These are phyloP conservation scores for Bimuria novae-zelandiae DNA, from an alignment of 2,329 filamentous ascomycete species.

Conservation along the genomic window DNA sequence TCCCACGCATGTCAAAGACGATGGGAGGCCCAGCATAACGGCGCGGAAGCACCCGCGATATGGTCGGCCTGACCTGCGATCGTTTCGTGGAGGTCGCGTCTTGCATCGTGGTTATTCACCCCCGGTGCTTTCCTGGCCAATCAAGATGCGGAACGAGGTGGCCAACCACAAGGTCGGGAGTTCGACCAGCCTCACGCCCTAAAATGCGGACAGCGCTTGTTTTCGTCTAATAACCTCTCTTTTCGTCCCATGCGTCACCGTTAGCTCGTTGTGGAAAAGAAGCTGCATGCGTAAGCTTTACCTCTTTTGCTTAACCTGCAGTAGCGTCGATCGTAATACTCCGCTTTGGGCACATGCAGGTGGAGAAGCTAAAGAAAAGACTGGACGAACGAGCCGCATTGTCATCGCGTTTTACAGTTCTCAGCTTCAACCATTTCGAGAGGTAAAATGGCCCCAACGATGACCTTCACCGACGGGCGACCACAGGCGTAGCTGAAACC, in stretches of 20 bases:
- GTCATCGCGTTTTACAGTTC: background rate
- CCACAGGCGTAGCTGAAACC: background rate
- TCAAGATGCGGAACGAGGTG: background rate
- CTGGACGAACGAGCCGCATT: background rate
- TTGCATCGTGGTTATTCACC: background rate
- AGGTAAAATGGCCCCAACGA: background rate
- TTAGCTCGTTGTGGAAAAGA: too few relatives aligned
- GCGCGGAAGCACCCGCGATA: conserved; percentile 12
- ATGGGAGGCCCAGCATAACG: conserved; percentile 13
- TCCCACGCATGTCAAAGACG: conserved; percentile 4
- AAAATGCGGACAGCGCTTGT: background rate
- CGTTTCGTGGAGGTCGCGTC: background rate
- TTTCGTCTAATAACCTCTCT: background rate
- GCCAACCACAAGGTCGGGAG: conserved; percentile 4
- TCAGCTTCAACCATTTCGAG: background rate
- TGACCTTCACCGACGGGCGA: background rate
- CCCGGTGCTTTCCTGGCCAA: background rate
- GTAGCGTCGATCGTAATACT: conserved; percentile 17
- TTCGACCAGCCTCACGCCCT: conserved; percentile 5
- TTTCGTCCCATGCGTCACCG: conserved; percentile 3
- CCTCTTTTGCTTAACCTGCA: conserved; percentile 25
- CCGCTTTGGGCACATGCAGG: conserved; percentile 1
- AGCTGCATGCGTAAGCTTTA: conserved; percentile 2
- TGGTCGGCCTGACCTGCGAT: conserved; percentile 1
- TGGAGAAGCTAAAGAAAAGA: background rate